A percentile compares a stretch with the other conserved stretches of the same genome.
Conservation (phyloP, 306 rosid species). For the Ziziphus jujuba region DNA sequence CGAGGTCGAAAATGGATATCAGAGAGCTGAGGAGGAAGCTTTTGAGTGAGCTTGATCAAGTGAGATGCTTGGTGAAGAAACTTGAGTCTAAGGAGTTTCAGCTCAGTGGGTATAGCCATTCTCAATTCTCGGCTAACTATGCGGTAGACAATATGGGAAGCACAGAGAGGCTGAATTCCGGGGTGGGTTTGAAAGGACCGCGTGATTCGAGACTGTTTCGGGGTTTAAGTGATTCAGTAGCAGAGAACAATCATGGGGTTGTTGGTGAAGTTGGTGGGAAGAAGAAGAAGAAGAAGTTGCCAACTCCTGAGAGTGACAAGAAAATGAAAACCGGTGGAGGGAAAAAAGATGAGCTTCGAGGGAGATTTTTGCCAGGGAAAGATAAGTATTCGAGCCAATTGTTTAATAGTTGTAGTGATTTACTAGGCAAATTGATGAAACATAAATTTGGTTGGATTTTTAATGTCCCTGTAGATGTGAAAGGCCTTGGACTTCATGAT, state of each 20-base stretch:
- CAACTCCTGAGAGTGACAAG: constrained; percentile 49
- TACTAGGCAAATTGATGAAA: constrained; percentile 86
- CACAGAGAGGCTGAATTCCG: constrained; percentile 23
- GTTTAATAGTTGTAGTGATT: constrained; percentile 61
- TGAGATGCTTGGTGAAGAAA: constrained; percentile 62
- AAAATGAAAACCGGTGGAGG: constrained; percentile 46
- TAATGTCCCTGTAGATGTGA: constrained; percentile 78
- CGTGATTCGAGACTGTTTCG: constrained; percentile 24
- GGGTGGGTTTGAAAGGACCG: constrained; percentile 27
- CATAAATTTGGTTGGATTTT: constrained; percentile 94
- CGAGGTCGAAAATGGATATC: constrained; percentile 29
- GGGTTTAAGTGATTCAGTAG: constrained; percentile 35
- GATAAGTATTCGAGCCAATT: constrained; percentile 45
- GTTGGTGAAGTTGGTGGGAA: constrained; percentile 48
- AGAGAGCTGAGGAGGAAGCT: constrained; percentile 57
- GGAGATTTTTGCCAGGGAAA: constrained; percentile 39
- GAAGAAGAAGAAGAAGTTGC: constrained; percentile 62
- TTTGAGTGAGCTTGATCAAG: constrained; percentile 63
- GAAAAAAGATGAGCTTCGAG: constrained; percentile 16
- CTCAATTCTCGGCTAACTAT: constrained; percentile 38
- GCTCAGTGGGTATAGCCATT: constrained; percentile 39
- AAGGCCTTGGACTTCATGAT: constrained; percentile 80
- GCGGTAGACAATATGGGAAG: constrained; percentile 38
- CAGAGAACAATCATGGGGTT: constrained; percentile 41
- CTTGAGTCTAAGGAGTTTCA: constrained; percentile 65